These are phyloP conservation scores for Ensete glaucum DNA, from an alignment of 176 grass and related monocot genomes.

Conservation along the genomic window DNA sequence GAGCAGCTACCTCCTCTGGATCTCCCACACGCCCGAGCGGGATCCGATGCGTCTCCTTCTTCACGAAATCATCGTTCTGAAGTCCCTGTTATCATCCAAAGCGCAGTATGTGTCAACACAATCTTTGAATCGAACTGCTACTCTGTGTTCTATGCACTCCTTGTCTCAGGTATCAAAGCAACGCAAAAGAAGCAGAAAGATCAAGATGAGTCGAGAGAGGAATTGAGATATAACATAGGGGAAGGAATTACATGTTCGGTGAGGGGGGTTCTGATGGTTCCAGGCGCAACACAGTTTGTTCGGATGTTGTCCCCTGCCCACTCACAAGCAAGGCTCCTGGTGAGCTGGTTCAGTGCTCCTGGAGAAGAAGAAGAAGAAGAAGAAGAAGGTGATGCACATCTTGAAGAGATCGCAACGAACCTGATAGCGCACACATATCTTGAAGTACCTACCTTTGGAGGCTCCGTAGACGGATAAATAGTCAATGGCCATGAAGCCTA, in stretches of 20 bases:
- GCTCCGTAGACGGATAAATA: conserved; percentile 10
- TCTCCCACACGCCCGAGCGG: not conserved
- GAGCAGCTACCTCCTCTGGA: conserved; percentile 14
- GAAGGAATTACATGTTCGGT: not conserved
- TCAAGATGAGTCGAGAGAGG: not conserved
- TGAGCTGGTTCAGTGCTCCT: conserved; percentile 1
- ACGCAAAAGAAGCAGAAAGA: not conserved
- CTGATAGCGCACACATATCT: no score
- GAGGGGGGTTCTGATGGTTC: not conserved
- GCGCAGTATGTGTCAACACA: no score
- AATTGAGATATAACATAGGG: not conserved
- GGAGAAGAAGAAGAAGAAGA: no score
- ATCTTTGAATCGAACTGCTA: no score
- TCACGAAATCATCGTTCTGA: not conserved
- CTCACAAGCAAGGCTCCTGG: not conserved
- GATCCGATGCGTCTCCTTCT: not conserved
- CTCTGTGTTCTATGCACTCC: no score
- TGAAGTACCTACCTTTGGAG: conserved; percentile 18
- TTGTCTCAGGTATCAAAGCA: not conserved
- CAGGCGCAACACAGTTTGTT: not conserved
- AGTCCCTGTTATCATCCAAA: not conserved
- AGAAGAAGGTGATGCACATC: no score
- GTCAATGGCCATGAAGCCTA: not conserved
- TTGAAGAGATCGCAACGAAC: no score
- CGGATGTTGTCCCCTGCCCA: not conserved